Evolutionary conservation across 1,284 basidiomycete genomes (phyloP).

Genomic region (Rhodotorula sp.): DNA sequence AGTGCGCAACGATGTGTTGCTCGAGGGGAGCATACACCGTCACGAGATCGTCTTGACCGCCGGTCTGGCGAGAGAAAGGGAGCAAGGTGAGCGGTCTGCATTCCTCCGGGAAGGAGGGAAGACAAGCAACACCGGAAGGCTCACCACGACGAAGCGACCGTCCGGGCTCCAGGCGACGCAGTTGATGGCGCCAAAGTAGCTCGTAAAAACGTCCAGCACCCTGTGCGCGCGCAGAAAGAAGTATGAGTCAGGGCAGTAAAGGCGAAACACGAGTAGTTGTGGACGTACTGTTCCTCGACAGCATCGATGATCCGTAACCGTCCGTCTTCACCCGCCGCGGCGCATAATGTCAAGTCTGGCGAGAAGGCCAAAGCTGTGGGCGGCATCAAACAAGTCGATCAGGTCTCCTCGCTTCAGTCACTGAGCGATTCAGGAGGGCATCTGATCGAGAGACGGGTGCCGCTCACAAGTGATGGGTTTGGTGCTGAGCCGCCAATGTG

Average conservation of each 20-base stretch:
- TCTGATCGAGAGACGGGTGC: conserved; percentile 5
- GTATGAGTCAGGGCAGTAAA: background rate
- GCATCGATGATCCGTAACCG: conserved; percentile 83
- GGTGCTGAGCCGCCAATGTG: conserved; percentile 59
- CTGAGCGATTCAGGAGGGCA: no score
- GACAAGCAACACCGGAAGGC: conserved; percentile 34
- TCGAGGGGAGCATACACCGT: conserved; percentile 91
- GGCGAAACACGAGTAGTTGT: background rate
- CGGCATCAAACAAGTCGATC: no score
- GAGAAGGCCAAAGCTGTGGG: conserved; percentile 80
- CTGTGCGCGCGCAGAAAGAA: conserved; percentile 51
- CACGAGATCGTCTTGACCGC: conserved; percentile 90
- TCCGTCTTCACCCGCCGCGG: conserved; percentile 83
- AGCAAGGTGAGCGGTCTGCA: background rate
- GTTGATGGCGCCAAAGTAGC: conserved; percentile 86
- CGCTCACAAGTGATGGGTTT: conserved; percentile 69
- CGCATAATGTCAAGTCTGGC: conserved; percentile 81
- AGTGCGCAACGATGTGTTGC: conserved; percentile 87
- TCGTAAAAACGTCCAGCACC: conserved; percentile 82
- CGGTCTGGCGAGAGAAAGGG: conserved; percentile 56
- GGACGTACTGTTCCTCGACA: conserved; percentile 71
- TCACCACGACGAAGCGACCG: conserved; percentile 81
- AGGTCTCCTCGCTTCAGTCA: no score
- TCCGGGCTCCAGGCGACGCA: conserved; percentile 94
- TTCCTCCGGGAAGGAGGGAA: background rate